Percentiles rank a stretch among this genome's conserved stretches.
Conservation (phyloP, 805 yeast genomes). For the Pichia gijzeniarum region DNA sequence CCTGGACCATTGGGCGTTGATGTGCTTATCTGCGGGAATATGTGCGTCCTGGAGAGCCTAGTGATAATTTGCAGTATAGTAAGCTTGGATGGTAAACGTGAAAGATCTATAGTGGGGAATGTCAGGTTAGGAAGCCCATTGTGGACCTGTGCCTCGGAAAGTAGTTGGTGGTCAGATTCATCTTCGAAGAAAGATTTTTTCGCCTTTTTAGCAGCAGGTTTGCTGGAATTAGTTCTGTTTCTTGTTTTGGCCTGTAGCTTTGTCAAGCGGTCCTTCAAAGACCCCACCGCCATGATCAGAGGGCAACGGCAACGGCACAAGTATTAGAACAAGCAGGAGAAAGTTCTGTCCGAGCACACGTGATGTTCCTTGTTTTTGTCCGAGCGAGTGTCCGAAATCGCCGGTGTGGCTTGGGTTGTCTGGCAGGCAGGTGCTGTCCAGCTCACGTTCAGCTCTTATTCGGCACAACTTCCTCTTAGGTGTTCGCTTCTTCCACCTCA, state of each 20-base stretch:
- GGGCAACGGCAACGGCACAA: too few species aligned
- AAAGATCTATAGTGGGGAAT: constrained; percentile 3
- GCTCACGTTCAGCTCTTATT: too few species aligned
- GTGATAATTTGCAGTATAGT: neutral
- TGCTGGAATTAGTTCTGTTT: neutral
- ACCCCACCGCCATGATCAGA: neutral
- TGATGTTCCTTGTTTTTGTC: too few species aligned
- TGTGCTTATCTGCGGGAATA: constrained; percentile 4
- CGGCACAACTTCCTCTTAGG: too few species aligned
- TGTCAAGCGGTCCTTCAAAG: constrained; percentile 3
- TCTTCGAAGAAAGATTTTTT: constrained; percentile 4
- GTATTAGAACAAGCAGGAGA: constrained; percentile 4
- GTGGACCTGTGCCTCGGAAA: too few species aligned
- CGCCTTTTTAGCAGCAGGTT: neutral
- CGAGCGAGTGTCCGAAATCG: too few species aligned
- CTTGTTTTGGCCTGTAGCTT: constrained; percentile 3
- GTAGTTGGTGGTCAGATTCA: neutral
- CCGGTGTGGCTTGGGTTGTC: too few species aligned
- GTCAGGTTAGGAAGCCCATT: neutral
- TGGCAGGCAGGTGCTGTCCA: too few species aligned
- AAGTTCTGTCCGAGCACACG: too few species aligned
- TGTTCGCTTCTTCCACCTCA: too few species aligned
- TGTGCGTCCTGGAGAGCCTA: neutral
- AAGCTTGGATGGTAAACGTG: neutral
- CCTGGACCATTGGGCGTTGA: neutral